A percentile compares a stretch with the other conserved stretches of the same genome.
Conservation (phyloP, 2,329 filamentous ascomycete genomes). For the Stagonosporopsis cucurbitacearum region DNA sequence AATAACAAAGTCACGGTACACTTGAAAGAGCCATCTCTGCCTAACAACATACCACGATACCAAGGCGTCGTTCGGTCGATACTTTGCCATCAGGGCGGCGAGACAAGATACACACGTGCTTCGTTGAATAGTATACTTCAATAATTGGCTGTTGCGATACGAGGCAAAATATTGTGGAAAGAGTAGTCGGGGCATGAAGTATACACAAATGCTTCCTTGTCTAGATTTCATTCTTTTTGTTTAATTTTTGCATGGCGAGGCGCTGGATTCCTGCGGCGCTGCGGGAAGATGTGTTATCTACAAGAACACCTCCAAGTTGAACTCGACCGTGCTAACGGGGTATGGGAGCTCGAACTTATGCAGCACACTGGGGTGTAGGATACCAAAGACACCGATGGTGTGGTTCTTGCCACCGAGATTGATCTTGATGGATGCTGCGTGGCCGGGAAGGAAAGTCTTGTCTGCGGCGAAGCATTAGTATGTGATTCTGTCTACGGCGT, state of each 20-base stretch:
- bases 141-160: too few relatives aligned
- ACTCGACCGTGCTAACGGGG: constrained; percentile 90
- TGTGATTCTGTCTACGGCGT: neutral
- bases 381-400: constrained; percentile 88
- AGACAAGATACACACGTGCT: too few relatives aligned
- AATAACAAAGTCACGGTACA: too few relatives aligned
- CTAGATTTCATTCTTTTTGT: neutral
- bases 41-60: too few relatives aligned
- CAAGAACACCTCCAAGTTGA: constrained; percentile 93
- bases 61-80: too few relatives aligned
- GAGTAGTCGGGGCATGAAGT: too few relatives aligned
- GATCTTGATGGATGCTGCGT: constrained; percentile 84
- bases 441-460: constrained; percentile 88
- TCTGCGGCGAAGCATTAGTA: constrained; percentile 54
- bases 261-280: too few relatives aligned
- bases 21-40: too few relatives aligned
- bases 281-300: constrained; percentile 47
- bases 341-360: constrained; percentile 94
- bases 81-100: too few relatives aligned
- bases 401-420: constrained; percentile 75
- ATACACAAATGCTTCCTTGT: neutral
- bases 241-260: neutral
- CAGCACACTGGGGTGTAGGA: constrained; percentile 89
- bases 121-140: too few relatives aligned
- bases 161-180: too few relatives aligned